A percentile compares a stretch with the other conserved stretches of the same genome.
These are phyloP conservation scores for Emericellopsis cladophorae DNA, from an alignment of 2,329 filamentous ascomycete genomes.

Conservation along the genomic window DNA sequence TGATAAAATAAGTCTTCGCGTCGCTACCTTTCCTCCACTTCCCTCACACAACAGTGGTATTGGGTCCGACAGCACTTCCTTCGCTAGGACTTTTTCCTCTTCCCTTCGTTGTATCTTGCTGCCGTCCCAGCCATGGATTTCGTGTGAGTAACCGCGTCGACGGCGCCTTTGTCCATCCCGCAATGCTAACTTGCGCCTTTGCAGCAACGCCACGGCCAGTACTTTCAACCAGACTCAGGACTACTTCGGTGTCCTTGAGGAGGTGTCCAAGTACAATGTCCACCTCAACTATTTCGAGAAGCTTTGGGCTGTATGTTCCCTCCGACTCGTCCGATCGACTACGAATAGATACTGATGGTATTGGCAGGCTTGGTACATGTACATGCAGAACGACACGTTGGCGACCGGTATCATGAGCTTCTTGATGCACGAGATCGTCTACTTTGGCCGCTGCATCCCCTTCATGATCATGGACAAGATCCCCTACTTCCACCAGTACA, in stretches of 20 bases:
- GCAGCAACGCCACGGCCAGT: constrained; percentile 38
- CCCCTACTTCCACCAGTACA: constrained; percentile 82
- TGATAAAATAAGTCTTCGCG: too few relatives aligned
- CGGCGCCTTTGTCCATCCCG: background rate
- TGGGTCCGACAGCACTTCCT: background rate
- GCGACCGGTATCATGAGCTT: constrained; percentile 98
- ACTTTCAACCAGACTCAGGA: constrained; percentile 34
- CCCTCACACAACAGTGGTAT: background rate
- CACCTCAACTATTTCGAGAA: constrained; percentile 78
- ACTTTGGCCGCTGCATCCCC: constrained; percentile 83
- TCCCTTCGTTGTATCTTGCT: background rate
- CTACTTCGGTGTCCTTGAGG: constrained; percentile 47
- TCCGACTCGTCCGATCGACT: constrained; percentile 1
- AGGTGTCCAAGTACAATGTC: constrained; percentile 63
- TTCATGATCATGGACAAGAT: constrained; percentile 89
- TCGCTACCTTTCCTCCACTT: too few relatives aligned
- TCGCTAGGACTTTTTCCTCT: background rate
- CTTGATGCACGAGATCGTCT: constrained; percentile 83
- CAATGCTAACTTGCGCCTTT: constrained; percentile 7
- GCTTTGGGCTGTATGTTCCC: constrained; percentile 63
- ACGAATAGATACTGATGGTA: background rate
- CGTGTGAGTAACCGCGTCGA: constrained; percentile 11
- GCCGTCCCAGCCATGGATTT: constrained; percentile 16
- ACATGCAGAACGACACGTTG: constrained; percentile 94
- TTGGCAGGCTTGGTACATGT: constrained; percentile 74